A percentile compares a stretch with the other conserved stretches of the same genome.
phyloP scores from a whole-genome alignment of 2,329 filamentous ascomycete species.

The Penicillium fuscoglaucum region DNA sequence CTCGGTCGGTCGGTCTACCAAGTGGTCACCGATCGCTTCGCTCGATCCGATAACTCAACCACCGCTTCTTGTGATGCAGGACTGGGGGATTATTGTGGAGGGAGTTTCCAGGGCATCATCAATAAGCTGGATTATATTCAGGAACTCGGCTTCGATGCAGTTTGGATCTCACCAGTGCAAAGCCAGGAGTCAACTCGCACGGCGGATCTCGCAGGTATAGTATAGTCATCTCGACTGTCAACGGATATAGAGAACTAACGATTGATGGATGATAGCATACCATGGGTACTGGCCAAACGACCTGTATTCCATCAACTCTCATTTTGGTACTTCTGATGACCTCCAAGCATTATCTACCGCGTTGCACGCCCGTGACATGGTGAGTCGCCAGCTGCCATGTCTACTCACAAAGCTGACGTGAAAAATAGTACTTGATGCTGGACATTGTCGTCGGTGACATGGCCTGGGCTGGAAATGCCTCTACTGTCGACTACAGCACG shows the following conservation, averaged over 20 bases:
- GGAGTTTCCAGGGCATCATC: conserved; percentile 49
- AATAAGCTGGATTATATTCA: conserved; percentile 52
- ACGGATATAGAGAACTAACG: conserved; percentile 40
- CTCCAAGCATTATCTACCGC: conserved; percentile 57
- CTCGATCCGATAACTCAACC: conserved; percentile 40
- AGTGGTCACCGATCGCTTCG: conserved; percentile 47
- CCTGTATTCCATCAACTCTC: conserved; percentile 54
- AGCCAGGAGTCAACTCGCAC: conserved; percentile 37
- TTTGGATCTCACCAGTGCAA: conserved; percentile 52
- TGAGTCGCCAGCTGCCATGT: not conserved
- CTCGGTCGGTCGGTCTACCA: conserved; percentile 46
- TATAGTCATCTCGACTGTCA: conserved; percentile 52
- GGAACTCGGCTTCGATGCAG: conserved; percentile 49
- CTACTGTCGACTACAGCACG: conserved; percentile 26
- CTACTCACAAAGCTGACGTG: not conserved
- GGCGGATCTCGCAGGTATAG: conserved; percentile 36
- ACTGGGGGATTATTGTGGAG: conserved; percentile 47
- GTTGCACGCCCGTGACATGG: conserved; percentile 55
- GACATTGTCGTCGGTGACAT: conserved; percentile 50
- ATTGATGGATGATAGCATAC: conserved; percentile 8
- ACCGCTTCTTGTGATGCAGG: conserved; percentile 31
- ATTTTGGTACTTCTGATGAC: conserved; percentile 61
- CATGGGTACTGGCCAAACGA: conserved; percentile 14
- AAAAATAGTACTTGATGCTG: conserved; percentile 56
- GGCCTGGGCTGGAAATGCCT: conserved; percentile 19